These are phyloP conservation scores for Anthoceros angustus DNA, from an alignment of 225 moss, liverwort and hornwort species.

Conservation along the genomic window DNA sequence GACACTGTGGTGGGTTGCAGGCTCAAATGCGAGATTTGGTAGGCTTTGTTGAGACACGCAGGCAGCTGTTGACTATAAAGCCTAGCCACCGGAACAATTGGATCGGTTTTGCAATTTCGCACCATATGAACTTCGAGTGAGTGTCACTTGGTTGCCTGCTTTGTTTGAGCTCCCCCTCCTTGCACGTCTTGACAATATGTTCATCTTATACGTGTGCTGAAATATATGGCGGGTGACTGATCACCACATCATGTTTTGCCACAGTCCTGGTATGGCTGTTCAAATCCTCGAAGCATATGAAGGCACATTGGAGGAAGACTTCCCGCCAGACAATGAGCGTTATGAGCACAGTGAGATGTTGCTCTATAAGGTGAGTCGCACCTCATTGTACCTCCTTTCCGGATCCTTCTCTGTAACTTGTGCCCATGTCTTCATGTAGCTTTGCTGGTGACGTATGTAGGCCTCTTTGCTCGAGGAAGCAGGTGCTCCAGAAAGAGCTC, in stretches of 20 bases:
- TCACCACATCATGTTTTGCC: neutral
- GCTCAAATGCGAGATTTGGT: slow-evolving; percentile 96
- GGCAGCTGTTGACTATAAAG: slow-evolving; percentile 84
- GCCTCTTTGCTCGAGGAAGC: slow-evolving; percentile 85
- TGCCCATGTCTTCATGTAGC: neutral
- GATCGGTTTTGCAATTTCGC: slow-evolving; percentile 88
- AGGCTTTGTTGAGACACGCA: slow-evolving; percentile 96
- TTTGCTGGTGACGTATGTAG: slow-evolving; percentile 13
- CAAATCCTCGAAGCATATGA: slow-evolving; percentile 96
- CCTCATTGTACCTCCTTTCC: neutral
- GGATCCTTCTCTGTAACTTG: neutral
- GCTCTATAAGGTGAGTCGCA: slow-evolving; percentile 53
- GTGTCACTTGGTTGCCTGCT: neutral
- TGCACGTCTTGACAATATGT: neutral
- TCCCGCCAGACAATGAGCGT: slow-evolving; percentile 80
- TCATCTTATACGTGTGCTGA: neutral
- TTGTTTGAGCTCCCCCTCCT: neutral
- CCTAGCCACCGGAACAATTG: slow-evolving; percentile 97
- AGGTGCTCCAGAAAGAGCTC: slow-evolving; percentile 57
- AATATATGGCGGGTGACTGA: too few species aligned
- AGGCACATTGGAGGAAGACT: slow-evolving; percentile 94
- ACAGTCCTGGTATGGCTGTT: slow-evolving; percentile 72
- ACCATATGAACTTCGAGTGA: slow-evolving; percentile 77
- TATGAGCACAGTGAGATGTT: slow-evolving; percentile 99
- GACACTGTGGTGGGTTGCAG: slow-evolving; percentile 15